Percentiles rank a stretch among this genome's conserved stretches.
phyloP scores from a whole-genome alignment of 331 rosid species.

The Prunus yedoensis region DNA sequence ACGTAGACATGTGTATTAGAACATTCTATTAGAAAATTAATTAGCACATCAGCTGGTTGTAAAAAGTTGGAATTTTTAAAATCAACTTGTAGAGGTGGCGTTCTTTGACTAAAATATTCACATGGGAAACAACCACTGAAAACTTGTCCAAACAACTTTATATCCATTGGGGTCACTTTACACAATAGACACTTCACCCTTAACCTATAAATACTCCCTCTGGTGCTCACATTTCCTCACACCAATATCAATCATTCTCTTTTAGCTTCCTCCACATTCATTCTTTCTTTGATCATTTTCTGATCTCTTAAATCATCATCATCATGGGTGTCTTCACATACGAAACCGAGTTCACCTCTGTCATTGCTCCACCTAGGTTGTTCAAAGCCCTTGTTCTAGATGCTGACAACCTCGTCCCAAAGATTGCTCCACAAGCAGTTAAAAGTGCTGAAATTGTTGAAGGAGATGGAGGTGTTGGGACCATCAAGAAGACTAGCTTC shows the following conservation, averaged over 20 bases:
- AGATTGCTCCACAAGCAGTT: slow-evolving; percentile 12
- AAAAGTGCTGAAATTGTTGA: slow-evolving; percentile 25
- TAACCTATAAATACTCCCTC: too few species aligned
- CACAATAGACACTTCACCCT: too few species aligned
- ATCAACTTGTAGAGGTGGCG: neutral
- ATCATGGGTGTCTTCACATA: slow-evolving; percentile 22
- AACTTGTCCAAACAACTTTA: neutral
- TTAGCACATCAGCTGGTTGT: neutral
- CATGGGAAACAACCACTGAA: neutral
- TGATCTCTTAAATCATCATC: neutral
- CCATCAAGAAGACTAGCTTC: slow-evolving; percentile 46
- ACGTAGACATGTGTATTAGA: neutral
- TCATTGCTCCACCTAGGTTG: neutral
- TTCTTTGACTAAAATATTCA: neutral
- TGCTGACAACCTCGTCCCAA: neutral
- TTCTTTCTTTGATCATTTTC: neutral
- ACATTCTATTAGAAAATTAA: neutral
- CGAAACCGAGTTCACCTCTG: neutral
- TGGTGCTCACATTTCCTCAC: neutral
- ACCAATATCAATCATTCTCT: neutral
- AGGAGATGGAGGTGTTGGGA: slow-evolving; percentile 63
- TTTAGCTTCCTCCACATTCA: neutral
- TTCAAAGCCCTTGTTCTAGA: slow-evolving; percentile 4
- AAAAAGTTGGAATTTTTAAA: neutral
- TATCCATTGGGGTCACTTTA: neutral